Evolutionary conservation across 2,329 filamentous ascomycete species (phyloP), one percentile per base, ranked within the genome.

Genomic region (Penicillium decumbens): DNA sequence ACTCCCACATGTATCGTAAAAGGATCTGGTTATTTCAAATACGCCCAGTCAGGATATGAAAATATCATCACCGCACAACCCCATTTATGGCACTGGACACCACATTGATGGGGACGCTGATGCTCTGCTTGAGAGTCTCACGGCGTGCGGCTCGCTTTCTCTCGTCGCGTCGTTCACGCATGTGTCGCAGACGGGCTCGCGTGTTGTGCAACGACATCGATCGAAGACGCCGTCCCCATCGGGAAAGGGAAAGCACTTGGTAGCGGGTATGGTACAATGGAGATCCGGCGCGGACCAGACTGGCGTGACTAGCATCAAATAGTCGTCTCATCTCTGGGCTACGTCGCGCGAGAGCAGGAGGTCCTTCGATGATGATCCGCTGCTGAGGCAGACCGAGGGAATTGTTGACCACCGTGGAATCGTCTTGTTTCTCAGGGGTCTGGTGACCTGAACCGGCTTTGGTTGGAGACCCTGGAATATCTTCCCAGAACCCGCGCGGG

Each of bases 401-500:
- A 58, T 83, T 83, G 44, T 76, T 78, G 30, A 80, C 73, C 27
- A 79, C 60, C 44, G 78, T 75, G 20, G 75, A 46, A 6, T 58
- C 45, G 27, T 62, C 46, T 2, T 37, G 41, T 23, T 39, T 51
- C 15, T 52, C 50, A 8, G 55, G 53, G 15, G 55, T 66, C 3
- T 64, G 62, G 18, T 57, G 54, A 15, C 64, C 66, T 15, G 65
- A 65, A 7, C 73, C 69, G 23, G 62, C 70, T 33, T 75, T 73
- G 42, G 50, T 41, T 4, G 58, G 59, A 9, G 69, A 66, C 41
- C 70, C 70, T 13, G 73, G 68, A 24, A 80, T 66, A 33, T 78
- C 79, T 33, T 83, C 80, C 80, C 80, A 84, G 65, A 84, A 83
- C n/a, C 76, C 76, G 32, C 77, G 77, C 1, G 82, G 82, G 20